Base-by-base conservation (phyloP, 352 stramenopile species). In the Pythium pyrilobum region DNA sequence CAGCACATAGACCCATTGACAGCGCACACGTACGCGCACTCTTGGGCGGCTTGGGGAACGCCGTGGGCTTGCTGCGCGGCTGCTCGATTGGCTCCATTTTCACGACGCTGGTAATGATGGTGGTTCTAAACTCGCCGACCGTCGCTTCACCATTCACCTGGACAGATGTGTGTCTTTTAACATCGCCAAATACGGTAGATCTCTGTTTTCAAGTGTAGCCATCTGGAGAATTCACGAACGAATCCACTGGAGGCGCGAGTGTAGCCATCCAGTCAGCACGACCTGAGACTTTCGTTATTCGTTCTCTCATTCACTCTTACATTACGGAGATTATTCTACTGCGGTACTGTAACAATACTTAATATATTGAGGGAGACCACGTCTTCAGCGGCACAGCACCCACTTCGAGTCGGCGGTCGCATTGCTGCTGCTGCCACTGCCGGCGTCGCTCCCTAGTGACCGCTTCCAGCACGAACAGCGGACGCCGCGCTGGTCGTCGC, bases 41-140 rank as follows among this genome's bases (percentile, higher is more conserved):
- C 67, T 80, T 82, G 15, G 80, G 80, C 23, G 80, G 56, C 48
- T 59, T 72, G 2, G 72, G 66, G 37, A 85, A 85, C 42, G 70
- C 46, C 42, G 64, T 51, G 9, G 66, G 70, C 32, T 71, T 65
- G 21, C 23, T 18, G 12, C n/a, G 43, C 40, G 40, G 10, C 23
- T 18, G 28, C 25, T 50, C 15, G 11, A n/a, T 39, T 20, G 44
- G 27, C 8, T 54, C 42, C 56, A 58, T 64, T 12, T 21, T 29
- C 21, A 12, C 21, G 21, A 20, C 21, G n/a, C 18, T 44, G n/a
- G 38, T 11, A 20, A 20, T 41, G n/a, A 20, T 41, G 36, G 9
- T 18, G 36, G 36, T n/a, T n/a, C n/a, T n/a, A n/a, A n/a, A n/a
- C n/a, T n/a, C n/a, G 42, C 23, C 13, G 28, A 27, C 16, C 24